Evolutionary conservation across 2,329 filamentous ascomycete species (phyloP), one percentile per base, ranked within the genome.

Genomic region (Curvularia sp.): DNA sequence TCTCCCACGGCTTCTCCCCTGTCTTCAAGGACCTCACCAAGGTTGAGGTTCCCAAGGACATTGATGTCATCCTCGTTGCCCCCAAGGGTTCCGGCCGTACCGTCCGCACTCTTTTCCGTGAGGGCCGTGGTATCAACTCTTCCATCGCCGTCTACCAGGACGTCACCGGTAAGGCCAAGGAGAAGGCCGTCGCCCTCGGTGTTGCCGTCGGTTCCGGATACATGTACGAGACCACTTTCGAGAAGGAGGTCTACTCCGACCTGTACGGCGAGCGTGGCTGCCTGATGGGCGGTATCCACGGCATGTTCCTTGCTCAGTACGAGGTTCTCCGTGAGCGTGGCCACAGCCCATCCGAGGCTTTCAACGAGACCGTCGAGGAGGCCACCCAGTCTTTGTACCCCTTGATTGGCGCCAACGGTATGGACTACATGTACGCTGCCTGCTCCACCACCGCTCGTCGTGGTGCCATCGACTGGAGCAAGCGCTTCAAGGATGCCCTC

Each of bases 401-500:
- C 67, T 87, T 99, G 78, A 99, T 99, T 77, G 95, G 94, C 78
- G 88, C 87, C 83, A 91, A 98, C 84, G 95, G 95, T 78, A 98
- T 99, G 95, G 95, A 99, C 86, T 99, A 96, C 93, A 99, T 99
- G 95, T 99, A 96, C 86, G 93, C 94, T 80, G 95, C 95, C 71
- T 99, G 95, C 91, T 98, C 94, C 66, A 99, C 95, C 79, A 99
- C 95, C 59, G 95, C 95, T 77, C 92, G 95, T 78, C 93, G 95
- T 79, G 95, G 95, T 82, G 95, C 95, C 83, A 96, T 99, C 79
- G 95, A 99, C 88, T 99, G 95, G 95, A 94, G 90, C 79, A 89
- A 89, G 81, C 87, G 86, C 79, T 99, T 99, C 92, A 97, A 97
- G 91, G 91, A 94, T 72, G 93, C 91, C 78, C 88, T 99, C 78